phyloP scores from a whole-genome alignment of 2,329 filamentous ascomycete species.

The Hirsutella rhossiliensis region DNA sequence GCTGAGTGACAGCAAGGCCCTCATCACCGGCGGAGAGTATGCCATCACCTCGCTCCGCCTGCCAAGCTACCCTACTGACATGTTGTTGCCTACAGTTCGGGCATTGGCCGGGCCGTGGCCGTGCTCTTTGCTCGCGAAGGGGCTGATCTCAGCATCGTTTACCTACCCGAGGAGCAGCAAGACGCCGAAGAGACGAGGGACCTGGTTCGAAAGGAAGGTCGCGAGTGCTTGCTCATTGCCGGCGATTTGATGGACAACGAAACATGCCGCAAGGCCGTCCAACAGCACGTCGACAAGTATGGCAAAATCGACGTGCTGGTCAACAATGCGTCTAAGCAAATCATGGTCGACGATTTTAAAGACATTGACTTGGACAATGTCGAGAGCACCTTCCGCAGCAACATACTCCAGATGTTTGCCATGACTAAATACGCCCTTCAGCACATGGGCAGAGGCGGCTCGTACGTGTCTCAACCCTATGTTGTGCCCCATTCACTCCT shows the following conservation, averaged over 20 bases:
- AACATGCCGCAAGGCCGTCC: conserved; percentile 36
- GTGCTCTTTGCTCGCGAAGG: conserved; percentile 46
- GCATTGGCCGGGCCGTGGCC: conserved; percentile 41
- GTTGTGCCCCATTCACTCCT: no score
- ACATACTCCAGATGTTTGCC: conserved; percentile 47
- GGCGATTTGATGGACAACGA: conserved; percentile 36
- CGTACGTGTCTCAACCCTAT: conserved; percentile 17
- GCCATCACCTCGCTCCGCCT: conserved; percentile 8
- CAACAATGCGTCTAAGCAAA: conserved; percentile 47
- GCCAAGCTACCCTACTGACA: not conserved
- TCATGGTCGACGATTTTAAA: conserved; percentile 36
- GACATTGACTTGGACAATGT: conserved; percentile 42
- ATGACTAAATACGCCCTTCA: conserved; percentile 43
- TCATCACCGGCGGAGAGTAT: conserved; percentile 46
- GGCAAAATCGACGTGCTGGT: conserved; percentile 37
- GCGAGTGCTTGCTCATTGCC: conserved; percentile 32
- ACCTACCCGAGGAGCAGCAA: conserved; percentile 41
- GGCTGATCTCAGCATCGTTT: conserved; percentile 41
- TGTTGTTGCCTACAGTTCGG: conserved; percentile 24
- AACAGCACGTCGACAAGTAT: conserved; percentile 38
- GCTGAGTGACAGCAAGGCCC: conserved; percentile 34
- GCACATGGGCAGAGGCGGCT: conserved; percentile 38
- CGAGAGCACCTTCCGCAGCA: conserved; percentile 43
- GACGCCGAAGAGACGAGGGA: conserved; percentile 42
- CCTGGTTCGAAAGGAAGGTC: conserved; percentile 37